Conservation (phyloP, 2,329 filamentous ascomycete species). For the Fusarium concolor region DNA sequence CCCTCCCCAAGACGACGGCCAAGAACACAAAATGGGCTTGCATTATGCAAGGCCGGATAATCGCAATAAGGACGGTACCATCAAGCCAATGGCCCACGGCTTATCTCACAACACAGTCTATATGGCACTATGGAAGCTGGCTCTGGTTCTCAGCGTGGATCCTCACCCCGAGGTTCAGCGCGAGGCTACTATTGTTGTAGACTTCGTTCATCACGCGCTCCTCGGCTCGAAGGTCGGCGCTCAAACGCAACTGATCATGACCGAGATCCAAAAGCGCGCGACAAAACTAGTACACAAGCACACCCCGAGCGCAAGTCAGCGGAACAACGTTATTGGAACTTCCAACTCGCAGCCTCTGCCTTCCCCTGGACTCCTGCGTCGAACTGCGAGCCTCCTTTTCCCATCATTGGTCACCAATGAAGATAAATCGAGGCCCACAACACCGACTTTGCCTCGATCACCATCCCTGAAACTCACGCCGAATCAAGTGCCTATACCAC, state of each 20-base stretch:
- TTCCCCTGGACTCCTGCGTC: slow-evolving; percentile 69
- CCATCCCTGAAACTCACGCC: slow-evolving; percentile 54
- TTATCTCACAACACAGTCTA: slow-evolving; percentile 90
- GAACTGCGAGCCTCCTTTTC: slow-evolving; percentile 73
- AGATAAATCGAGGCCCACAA: slow-evolving; percentile 53
- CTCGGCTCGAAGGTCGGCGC: slow-evolving; percentile 80
- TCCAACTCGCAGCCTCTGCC: slow-evolving; percentile 59
- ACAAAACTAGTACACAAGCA: slow-evolving; percentile 60
- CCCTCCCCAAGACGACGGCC: slow-evolving; percentile 66
- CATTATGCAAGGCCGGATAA: slow-evolving; percentile 70
- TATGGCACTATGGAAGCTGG: slow-evolving; percentile 92
- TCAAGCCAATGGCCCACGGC: slow-evolving; percentile 67
- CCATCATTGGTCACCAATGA: slow-evolving; percentile 67
- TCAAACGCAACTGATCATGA: slow-evolving; percentile 77
- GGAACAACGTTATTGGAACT: slow-evolving; percentile 55
- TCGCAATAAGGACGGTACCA: slow-evolving; percentile 67
- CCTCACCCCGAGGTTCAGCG: slow-evolving; percentile 93
- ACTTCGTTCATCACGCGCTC: slow-evolving; percentile 83
- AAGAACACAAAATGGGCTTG: slow-evolving; percentile 71
- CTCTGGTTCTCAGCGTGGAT: slow-evolving; percentile 90
- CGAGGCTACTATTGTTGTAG: slow-evolving; percentile 85
- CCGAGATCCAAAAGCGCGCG: slow-evolving; percentile 72
- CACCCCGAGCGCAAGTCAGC: slow-evolving; percentile 56
- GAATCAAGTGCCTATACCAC: slow-evolving; percentile 64
- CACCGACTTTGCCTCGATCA: slow-evolving; percentile 46